A percentile compares a stretch with the other conserved stretches of the same genome.
Conservation (phyloP, 2,329 filamentous ascomycete species). For the Trichophyton verrucosum region DNA sequence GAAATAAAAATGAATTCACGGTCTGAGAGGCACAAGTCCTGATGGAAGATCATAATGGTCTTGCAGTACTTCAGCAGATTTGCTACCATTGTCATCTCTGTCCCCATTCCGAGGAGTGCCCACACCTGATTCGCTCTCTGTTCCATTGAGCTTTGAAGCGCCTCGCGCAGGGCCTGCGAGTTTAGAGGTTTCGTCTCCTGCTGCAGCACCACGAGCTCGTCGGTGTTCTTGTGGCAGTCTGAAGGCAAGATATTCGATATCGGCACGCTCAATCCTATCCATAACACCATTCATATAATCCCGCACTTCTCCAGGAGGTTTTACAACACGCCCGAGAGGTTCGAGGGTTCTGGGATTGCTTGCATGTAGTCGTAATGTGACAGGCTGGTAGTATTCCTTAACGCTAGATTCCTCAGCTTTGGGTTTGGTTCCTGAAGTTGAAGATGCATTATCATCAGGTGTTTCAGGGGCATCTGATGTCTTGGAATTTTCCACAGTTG, state of each 20-base stretch:
- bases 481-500: conserved; percentile 16
- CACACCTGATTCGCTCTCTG: neutral
- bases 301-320: conserved; percentile 40
- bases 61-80: conserved; percentile 25
- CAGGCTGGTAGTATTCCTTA: conserved; percentile 39
- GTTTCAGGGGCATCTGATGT: conserved; percentile 5
- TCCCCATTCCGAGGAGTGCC: neutral
- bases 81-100: conserved; percentile 18
- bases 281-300: conserved; percentile 47
- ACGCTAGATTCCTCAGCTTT: conserved; percentile 28
- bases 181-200: conserved; percentile 18
- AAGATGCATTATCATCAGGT: conserved; percentile 3
- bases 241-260: conserved; percentile 44
- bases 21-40: conserved; percentile 21
- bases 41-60: conserved; percentile 32
- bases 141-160: neutral
- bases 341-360: conserved; percentile 41
- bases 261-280: conserved; percentile 43
- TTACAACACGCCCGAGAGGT: conserved; percentile 45
- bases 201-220: conserved; percentile 12
- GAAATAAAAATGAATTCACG: neutral
- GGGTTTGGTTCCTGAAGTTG: conserved; percentile 10
- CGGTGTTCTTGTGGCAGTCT: conserved; percentile 37
- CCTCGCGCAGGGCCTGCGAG: neutral
- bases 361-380: conserved; percentile 46